Conservation (phyloP, 2,329 filamentous ascomycete genomes). For the Aspergillus tanneri region DNA sequence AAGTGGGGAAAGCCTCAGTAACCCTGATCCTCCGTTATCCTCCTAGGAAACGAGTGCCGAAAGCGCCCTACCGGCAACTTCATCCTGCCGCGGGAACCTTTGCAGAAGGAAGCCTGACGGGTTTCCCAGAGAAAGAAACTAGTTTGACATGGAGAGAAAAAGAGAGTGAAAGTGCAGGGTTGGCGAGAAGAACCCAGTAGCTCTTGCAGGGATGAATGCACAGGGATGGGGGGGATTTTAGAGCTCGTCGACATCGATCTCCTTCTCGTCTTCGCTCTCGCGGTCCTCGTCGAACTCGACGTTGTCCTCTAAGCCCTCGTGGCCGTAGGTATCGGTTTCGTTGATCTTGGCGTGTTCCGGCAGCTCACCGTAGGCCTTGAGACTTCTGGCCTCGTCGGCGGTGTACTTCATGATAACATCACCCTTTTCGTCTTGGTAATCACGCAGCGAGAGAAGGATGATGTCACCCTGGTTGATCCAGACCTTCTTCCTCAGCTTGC, state of each 20-base stretch:
- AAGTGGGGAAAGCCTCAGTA: constrained; percentile 16
- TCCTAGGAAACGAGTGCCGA: constrained; percentile 9
- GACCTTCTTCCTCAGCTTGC: constrained; percentile 99
- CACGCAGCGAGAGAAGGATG: constrained; percentile 80
- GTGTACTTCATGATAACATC: constrained; percentile 95
- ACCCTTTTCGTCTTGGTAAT: constrained; percentile 92
- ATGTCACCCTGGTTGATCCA: constrained; percentile 99
- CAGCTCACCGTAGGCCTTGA: constrained; percentile 96
- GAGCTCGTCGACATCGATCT: constrained; percentile 95
- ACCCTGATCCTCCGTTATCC: constrained; percentile 10
- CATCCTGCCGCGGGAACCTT: constrained; percentile 6
- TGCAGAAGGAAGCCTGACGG: constrained; percentile 6
- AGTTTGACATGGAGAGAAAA: constrained; percentile 23
- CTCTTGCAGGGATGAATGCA: constrained; percentile 29
- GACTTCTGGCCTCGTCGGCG: constrained; percentile 87
- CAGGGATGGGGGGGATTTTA: constrained; percentile 49
- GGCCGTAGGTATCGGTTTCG: constrained; percentile 89
- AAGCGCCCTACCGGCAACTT: constrained; percentile 6
- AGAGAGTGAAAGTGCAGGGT: constrained; percentile 20
- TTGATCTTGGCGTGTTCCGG: constrained; percentile 99
- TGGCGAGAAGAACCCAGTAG: constrained; percentile 22
- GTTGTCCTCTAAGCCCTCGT: constrained; percentile 92
- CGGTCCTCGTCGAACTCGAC: constrained; percentile 98
- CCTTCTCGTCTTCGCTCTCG: constrained; percentile 67
- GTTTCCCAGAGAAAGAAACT: constrained; percentile 9